Evolutionary conservation across 495 filamentous ascomycete species (phyloP), one percentile per base, ranked within the genome.

Genomic region (Podospora comata): DNA sequence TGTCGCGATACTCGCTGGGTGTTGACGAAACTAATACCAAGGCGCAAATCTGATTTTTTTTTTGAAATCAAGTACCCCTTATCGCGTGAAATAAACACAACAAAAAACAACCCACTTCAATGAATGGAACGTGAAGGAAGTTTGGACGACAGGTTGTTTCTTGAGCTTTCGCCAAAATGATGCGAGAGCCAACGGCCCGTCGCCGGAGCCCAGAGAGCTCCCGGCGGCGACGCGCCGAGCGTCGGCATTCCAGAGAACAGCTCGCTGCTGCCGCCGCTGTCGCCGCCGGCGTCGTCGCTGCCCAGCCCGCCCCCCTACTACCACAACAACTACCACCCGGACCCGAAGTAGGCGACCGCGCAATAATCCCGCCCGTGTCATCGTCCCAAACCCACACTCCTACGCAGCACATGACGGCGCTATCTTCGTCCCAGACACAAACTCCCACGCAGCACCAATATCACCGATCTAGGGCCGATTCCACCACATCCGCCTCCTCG

Each of bases 141-240:
- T 63, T 48, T 23, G 19, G 69, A 26, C 53, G 32, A 48, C 55
- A 20, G 55, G 55, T 58, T 26, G 39, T 32, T 69, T 61, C 53
- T 72, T 66, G 64, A 65, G 65, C 66, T 65, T 67, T 27, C 67
- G 65, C 67, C 65, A 67, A 32, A 57, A 83, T 77, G 79, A 81
- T 81, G 74, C 75, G 77, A 68, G 79, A 82, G 71, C 75, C 76
- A 78, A 48, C 39, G 15, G 39, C 39, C 39, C 80, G 81, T 75
- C 80, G 77, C 71, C 78, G 81, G 80, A 83, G 81, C 75, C 82
- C 78, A 57, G 81, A 83, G 71, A 79, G 79, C 75, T 77, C 80
- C 74, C 77, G 80, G 67, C 80, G 81, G 68, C 78, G 82, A 79
- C 80, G 81, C 78, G 80, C 78, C 77, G 76, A 79, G 64, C 77